Evolutionary conservation across 257 asterid genomes (phyloP), one percentile per base, ranked within the genome.

Genomic region (Scutellaria barbata): DNA sequence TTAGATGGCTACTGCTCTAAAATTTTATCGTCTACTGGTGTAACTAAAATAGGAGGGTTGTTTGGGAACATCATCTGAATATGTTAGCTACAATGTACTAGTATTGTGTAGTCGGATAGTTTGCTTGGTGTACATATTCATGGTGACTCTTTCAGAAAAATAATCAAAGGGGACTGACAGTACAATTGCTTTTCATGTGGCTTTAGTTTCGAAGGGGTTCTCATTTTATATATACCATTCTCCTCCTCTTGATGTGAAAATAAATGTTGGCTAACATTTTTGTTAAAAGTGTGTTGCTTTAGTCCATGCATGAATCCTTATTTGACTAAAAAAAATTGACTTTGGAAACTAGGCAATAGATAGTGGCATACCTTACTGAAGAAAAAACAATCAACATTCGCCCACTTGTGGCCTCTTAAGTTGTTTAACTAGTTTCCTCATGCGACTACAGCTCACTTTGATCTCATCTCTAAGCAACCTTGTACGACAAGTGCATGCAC

Each of bases 11-110:
- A 13, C 33, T 60, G 10, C 47, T 63, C 74, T 13, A 53, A 35
- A 13, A 43, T 2, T 52, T 16, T 74, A 51, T 68, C 54, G 8
- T 73, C 69, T 68, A 8, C 17, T 47, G 9, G 48, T 57, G 69
- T 54, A 8, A 53, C 1, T 42, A n/a, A 59, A 55, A 16, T 63
- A 54, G 76, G 75, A 7, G 37, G 18, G 30, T 22, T 13, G 58
- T 25, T 41, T 76, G 16, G 59, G 65, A 12, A 5, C 6, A n/a
- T 39, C 6, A n/a, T 9, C 63, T 25, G 10, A 52, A 1, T 33
- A 35, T 8, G 43, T 20, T 63, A 37, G 66, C 12, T 60, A 33
- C 68, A 14, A 48, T 14, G 18, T 8, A 39, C 47, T 10, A 2
- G 13, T 51, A 7, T 22, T 63, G 39, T 42, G 30, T 41, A 4